Conservation (phyloP, 805 yeast species). For the Candida ipomoeae region DNA sequence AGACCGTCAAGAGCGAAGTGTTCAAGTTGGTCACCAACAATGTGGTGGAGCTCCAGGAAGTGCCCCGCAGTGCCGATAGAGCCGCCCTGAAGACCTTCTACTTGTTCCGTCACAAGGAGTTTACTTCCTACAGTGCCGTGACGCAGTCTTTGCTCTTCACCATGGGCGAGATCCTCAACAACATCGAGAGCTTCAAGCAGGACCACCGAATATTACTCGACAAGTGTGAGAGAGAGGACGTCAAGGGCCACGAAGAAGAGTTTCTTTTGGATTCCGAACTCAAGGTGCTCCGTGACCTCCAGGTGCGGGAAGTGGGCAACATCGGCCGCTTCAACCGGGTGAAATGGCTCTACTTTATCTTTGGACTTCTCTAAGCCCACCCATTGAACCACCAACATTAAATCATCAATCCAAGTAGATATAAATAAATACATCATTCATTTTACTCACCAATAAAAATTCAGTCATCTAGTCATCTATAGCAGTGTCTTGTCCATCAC, state of each 20-base stretch:
- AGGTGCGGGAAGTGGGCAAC: slow-evolving; percentile 51
- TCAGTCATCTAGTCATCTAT: too few relatives aligned
- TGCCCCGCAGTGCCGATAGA: slow-evolving; percentile 87
- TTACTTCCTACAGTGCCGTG: slow-evolving; percentile 31
- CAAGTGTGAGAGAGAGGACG: slow-evolving; percentile 87
- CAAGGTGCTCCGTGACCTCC: slow-evolving; percentile 60
- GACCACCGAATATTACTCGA: slow-evolving; percentile 65
- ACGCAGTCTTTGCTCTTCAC: slow-evolving; percentile 45
- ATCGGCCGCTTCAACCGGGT: slow-evolving; percentile 55
- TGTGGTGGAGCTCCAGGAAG: slow-evolving; percentile 84
- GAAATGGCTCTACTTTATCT: slow-evolving; percentile 53
- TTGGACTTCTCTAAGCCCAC: slow-evolving; percentile 20
- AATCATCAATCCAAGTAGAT: not conserved
- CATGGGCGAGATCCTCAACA: slow-evolving; percentile 49
- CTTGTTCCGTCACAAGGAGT: slow-evolving; percentile 63
- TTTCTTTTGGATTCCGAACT: slow-evolving; percentile 71
- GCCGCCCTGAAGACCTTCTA: slow-evolving; percentile 86
- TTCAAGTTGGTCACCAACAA: slow-evolving; percentile 64
- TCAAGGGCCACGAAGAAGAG: slow-evolving; percentile 74
- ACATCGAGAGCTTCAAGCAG: slow-evolving; percentile 49
- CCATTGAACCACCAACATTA: too few relatives aligned
- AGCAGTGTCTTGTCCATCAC: not conserved
- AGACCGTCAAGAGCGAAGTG: slow-evolving; percentile 67
- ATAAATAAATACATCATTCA: not conserved
- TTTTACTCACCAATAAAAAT: too few relatives aligned